phyloP scores from a whole-genome alignment of 306 rosid species.

The Medicago truncatula region MtrunA17r5.0-ANR NC_053047.1:30104501-30105000 shows the following conservation, averaged over 20 bases:
- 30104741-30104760: constrained; percentile 11
- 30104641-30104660: constrained; percentile 46
- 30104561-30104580: no score
- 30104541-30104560: no score
- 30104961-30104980: no score
- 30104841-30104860: not conserved
- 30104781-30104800: not conserved
- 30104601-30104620: no score
- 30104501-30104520: no score
- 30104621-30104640: no score
- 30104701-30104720: constrained; percentile 39
- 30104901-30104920: not conserved
- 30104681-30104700: constrained; percentile 29
- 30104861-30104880: not conserved
- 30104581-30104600: no score
- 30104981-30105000: no score
- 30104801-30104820: not conserved
- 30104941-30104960: no score
- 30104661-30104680: constrained; percentile 57
- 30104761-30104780: not conserved
- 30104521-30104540: no score
- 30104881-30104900: not conserved
- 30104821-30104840: not conserved
- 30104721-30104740: constrained; percentile 49
- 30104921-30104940: no score